Conservation (phyloP, 129 eudicot species). For the Dittrichia graveolens region DNA sequence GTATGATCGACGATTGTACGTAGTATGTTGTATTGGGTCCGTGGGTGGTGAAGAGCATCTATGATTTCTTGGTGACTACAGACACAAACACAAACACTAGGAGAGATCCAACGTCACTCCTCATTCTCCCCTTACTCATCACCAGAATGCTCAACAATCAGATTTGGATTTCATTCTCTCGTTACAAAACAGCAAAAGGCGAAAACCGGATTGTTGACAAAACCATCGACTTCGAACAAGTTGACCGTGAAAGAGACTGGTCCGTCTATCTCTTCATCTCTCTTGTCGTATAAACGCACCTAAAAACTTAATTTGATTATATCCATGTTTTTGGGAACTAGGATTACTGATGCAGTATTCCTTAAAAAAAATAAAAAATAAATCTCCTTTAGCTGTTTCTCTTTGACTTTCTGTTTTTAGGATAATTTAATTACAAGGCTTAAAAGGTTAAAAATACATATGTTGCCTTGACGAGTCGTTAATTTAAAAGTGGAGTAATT, state of each 20-base stretch:
- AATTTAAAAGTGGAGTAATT: too few species aligned
- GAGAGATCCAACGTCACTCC: constrained; percentile 36
- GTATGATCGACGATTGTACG: not conserved
- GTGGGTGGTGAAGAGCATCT: constrained; percentile 52
- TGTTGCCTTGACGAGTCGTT: too few species aligned
- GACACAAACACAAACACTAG: constrained; percentile 30
- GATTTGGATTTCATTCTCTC: constrained; percentile 73
- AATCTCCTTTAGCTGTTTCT: too few species aligned
- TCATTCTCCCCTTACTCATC: constrained; percentile 46
- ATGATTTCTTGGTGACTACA: constrained; percentile 25
- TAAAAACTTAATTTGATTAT: not conserved
- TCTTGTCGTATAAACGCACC: not conserved
- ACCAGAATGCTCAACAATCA: constrained; percentile 65
- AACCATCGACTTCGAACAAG: constrained; percentile 78
- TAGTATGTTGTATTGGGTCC: constrained; percentile 67
- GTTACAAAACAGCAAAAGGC: constrained; percentile 76
- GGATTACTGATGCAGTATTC: not conserved
- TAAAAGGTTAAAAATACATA: too few species aligned
- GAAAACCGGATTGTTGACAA: constrained; percentile 63
- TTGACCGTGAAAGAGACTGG: constrained; percentile 77
- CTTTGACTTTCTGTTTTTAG: too few species aligned
- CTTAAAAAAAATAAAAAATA: too few species aligned
- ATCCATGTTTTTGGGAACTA: not conserved
- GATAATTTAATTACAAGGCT: too few species aligned
- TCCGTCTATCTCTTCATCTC: constrained; percentile 1